These are phyloP conservation scores for Saxispiralis lemnorum DNA, from an alignment of 495 filamentous ascomycete species.

Conservation along the genomic window DNA sequence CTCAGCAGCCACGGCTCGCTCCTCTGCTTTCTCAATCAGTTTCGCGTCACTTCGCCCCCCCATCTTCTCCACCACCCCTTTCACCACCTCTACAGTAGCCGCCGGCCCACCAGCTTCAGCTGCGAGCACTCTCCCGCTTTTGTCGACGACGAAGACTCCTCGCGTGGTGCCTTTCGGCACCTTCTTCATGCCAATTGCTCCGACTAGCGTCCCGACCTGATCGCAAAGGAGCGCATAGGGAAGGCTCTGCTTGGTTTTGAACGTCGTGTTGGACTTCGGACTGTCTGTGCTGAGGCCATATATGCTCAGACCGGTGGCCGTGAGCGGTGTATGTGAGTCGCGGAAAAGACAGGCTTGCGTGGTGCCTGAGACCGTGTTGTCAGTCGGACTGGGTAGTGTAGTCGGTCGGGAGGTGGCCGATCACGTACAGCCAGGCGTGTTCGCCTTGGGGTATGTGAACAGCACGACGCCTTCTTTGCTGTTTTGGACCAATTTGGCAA, in stretches of 20 bases:
- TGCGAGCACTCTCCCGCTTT: conserved; percentile 43
- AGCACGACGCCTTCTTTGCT: conserved; percentile 76
- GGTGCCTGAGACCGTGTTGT: conserved; percentile 42
- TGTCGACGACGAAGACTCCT: conserved; percentile 77
- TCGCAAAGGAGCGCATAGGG: conserved; percentile 83
- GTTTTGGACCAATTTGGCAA: conserved; percentile 59
- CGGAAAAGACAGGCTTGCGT: conserved; percentile 86
- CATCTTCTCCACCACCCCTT: conserved; percentile 30
- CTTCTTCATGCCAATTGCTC: conserved; percentile 26
- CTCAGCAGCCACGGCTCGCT: conserved; percentile 12
- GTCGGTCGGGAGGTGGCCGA: not conserved
- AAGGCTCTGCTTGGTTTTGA: conserved; percentile 76
- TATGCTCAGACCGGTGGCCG: conserved; percentile 63
- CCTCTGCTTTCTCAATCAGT: conserved; percentile 17
- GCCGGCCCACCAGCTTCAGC: conserved; percentile 42
- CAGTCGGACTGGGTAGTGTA: not conserved
- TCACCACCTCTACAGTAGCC: conserved; percentile 38
- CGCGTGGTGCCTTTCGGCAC: conserved; percentile 43
- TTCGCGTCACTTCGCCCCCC: conserved; percentile 9
- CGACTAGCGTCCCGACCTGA: conserved; percentile 40
- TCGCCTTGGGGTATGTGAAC: conserved; percentile 92
- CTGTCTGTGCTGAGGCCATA: conserved; percentile 79
- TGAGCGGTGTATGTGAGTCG: conserved; percentile 59
- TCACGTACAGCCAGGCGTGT: conserved; percentile 81
- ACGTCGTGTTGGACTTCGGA: conserved; percentile 76